Evolutionary conservation across 345 rosid species (phyloP).

Genomic region (Litchi chinensis): DNA sequence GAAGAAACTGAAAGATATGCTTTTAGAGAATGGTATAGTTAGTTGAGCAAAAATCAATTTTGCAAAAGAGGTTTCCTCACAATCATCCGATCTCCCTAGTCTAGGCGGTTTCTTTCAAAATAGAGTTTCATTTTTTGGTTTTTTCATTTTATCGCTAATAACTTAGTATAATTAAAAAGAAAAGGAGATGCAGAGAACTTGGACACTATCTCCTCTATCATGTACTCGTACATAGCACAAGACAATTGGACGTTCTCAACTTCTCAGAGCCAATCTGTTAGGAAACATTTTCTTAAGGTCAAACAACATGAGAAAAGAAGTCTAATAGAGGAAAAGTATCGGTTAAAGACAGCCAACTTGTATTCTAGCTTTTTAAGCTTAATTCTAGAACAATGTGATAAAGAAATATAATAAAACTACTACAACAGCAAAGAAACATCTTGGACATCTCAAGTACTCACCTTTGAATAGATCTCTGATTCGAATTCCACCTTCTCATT

Average conservation of each 20-base stretch:
- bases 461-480: constrained; percentile 77
- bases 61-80: neutral
- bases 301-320: neutral
- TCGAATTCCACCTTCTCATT: constrained; percentile 72
- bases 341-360: neutral
- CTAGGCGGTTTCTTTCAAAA: neutral
- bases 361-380: neutral
- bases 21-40: neutral
- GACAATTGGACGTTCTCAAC: neutral
- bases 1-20: neutral
- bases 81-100: neutral
- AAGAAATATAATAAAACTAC: neutral
- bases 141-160: neutral
- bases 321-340: neutral
- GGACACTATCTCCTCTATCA: neutral
- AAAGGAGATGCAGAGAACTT: constrained; percentile 1
- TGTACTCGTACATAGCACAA: neutral
- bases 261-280: neutral
- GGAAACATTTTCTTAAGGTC: neutral
- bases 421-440: constrained; percentile 8
- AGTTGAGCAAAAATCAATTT: neutral
- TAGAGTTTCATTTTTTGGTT: neutral
- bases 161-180: neutral
- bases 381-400: neutral
- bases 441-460: constrained; percentile 16